Percentiles rank a stretch among this genome's conserved stretches.
phyloP scores from a whole-genome alignment of 768 basidiomycete species.

The Lentinula aciculospora region DNA sequence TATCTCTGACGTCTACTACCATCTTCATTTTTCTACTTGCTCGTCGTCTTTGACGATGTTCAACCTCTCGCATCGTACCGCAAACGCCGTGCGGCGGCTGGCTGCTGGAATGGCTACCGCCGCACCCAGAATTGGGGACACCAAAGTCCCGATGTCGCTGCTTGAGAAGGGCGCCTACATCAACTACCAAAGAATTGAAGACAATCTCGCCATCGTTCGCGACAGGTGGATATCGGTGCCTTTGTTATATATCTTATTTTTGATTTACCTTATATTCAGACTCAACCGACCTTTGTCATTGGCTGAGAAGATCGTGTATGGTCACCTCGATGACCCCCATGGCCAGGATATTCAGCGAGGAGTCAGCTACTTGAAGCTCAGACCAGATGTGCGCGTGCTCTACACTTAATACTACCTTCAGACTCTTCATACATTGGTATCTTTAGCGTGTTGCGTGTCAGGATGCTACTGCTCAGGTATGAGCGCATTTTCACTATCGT shows the following conservation, averaged over 20 bases:
- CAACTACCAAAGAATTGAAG: conserved; percentile 97
- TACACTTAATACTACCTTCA: not conserved
- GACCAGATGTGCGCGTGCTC: conserved; percentile 78
- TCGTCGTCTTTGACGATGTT: conserved; percentile 51
- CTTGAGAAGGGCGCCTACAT: conserved; percentile 80
- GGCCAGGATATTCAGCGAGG: conserved; percentile 90
- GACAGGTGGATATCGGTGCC: conserved; percentile 46
- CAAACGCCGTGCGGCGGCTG: conserved; percentile 45
- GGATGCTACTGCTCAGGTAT: conserved; percentile 84
- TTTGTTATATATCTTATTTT: not conserved
- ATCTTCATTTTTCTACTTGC: conserved; percentile 21
- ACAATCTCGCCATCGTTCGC: conserved; percentile 87
- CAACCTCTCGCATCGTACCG: conserved; percentile 48
- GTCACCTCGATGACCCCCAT: conserved; percentile 93
- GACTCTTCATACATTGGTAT: not conserved
- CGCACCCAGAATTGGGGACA: conserved; percentile 77
- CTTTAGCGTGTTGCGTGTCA: conserved; percentile 80
- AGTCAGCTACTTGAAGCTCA: conserved; percentile 91
- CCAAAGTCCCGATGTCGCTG: conserved; percentile 84
- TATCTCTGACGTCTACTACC: conserved; percentile 2
- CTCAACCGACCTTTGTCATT: conserved; percentile 86
- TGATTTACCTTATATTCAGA: conserved; percentile 32
- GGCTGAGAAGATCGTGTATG: conserved; percentile 97
- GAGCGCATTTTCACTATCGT: conserved; percentile 8
- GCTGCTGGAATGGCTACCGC: conserved; percentile 78